Conservation (phyloP, 768 basidiomycete genomes). For the Cystofilobasidium capitatum region DNA sequence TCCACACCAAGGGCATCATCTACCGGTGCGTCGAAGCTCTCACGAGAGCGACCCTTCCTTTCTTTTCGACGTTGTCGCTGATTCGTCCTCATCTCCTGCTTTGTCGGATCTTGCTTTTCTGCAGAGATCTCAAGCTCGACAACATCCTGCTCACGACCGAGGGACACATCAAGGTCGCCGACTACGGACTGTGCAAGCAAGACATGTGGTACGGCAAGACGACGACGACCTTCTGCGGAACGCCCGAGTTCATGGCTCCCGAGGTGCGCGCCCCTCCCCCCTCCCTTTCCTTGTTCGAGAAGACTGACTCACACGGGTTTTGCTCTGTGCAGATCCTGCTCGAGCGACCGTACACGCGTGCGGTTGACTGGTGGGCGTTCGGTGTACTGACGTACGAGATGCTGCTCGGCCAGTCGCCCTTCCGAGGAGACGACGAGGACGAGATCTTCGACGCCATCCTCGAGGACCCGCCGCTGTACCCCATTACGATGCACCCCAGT, state of each 20-base stretch:
- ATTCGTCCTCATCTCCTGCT: neutral
- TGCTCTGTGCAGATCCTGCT: conserved; percentile 63
- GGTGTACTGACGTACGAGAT: conserved; percentile 98
- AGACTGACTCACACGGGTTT: neutral
- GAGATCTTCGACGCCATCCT: conserved; percentile 99
- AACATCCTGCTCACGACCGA: conserved; percentile 94
- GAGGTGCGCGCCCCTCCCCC: conserved; percentile 52
- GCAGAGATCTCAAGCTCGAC: conserved; percentile 90
- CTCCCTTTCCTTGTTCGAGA: neutral
- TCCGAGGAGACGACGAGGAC: conserved; percentile 98
- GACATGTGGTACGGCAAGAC: conserved; percentile 96
- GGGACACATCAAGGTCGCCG: conserved; percentile 96
- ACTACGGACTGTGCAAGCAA: conserved; percentile 98
- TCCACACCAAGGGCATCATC: conserved; percentile 97
- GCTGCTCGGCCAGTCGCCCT: conserved; percentile 95
- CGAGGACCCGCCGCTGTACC: conserved; percentile 95
- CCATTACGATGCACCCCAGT: conserved; percentile 97
- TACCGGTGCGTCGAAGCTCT: conserved; percentile 62
- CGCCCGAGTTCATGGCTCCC: conserved; percentile 99
- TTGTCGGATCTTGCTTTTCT: neutral
- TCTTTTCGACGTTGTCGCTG: neutral
- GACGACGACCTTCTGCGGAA: conserved; percentile 97
- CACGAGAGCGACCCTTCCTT: too few relatives aligned
- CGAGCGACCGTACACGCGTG: conserved; percentile 97
- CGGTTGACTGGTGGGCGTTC: conserved; percentile 99